Evolutionary conservation across 2,329 filamentous ascomycete genomes (phyloP).

Genomic region (Cercospora sp.): DNA sequence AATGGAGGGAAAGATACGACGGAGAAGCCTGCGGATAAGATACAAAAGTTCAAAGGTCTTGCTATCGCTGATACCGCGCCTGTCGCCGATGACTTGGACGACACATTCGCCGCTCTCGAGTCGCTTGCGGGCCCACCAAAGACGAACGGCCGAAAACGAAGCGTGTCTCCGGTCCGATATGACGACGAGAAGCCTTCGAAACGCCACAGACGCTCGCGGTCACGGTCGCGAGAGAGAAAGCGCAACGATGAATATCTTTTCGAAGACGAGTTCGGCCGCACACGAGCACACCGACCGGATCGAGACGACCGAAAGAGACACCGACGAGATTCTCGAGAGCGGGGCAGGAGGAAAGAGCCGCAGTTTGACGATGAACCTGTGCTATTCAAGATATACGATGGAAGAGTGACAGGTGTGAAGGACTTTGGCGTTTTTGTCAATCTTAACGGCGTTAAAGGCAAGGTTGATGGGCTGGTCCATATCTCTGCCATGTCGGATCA

Average conservation of each 20-base stretch:
- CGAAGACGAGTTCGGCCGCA: conserved; percentile 61
- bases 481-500: conserved; percentile 85
- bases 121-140: conserved; percentile 70
- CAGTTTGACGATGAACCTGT: conserved; percentile 81
- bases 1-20: conserved; percentile 55
- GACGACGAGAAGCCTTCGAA: conserved; percentile 43
- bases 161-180: conserved; percentile 56
- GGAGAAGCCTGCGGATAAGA: conserved; percentile 58
- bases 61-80: conserved; percentile 71
- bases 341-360: conserved; percentile 58
- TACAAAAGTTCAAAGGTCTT: conserved; percentile 85
- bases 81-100: conserved; percentile 68
- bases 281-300: conserved; percentile 46
- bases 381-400: conserved; percentile 84
- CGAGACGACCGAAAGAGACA: conserved; percentile 46
- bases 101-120: conserved; percentile 90
- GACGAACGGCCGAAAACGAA: conserved; percentile 58
- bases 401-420: conserved; percentile 86
- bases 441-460: conserved; percentile 79
- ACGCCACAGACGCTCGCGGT: conserved; percentile 49
- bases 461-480: conserved; percentile 90
- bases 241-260: conserved; percentile 54
- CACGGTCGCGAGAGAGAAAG: conserved; percentile 46
- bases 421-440: conserved; percentile 97
- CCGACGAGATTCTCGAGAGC: conserved; percentile 61